Evolutionary conservation across 2,329 filamentous ascomycete species (phyloP), one percentile per base, ranked within the genome.

Genomic region (Aspergillus oerlinghausenensis): DNA sequence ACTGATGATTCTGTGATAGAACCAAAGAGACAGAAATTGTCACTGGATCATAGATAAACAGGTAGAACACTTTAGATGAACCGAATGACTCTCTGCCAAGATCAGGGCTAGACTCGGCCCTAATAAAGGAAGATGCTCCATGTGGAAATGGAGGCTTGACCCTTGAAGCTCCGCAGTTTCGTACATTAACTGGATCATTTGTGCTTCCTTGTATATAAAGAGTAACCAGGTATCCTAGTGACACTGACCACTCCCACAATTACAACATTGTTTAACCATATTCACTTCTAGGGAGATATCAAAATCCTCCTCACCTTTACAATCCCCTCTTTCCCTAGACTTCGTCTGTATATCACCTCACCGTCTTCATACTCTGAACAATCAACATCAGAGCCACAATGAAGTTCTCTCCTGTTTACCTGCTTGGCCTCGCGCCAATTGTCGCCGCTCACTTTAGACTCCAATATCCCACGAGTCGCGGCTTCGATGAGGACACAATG

Each of bases 401-500:
- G 72, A 68, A 70, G 58, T 54, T 74, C 55, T 65, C 77, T 49
- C 56, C 70, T 50, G 52, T 70, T 51, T 56, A 72, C 40, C 68
- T 77, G 52, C 65, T 77, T 59, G 66, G 73, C 53, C 68, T 80
- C 55, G 69, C 77, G 49, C 74, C 79, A 55, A 63, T 80, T 49
- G 73, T 75, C 19, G 72, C 80, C 43, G 83, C 82, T 17, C 84
- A 86, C 66, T 86, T 84, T 74, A 66, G 75, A 3, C 76, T 86
- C 69, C 68, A 76, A 38, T 84, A 78, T 60, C 84, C 84, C 10
- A 59, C 73, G 17, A 68, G 74, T 58, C 80, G 83, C 54, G 82
- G 81, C 28, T 77, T 76, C 64, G 65, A 76, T 42, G 76, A 80
- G 57, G 76, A 80, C 56, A 78, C 68, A 9, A 78, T 80, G 60